Evolutionary conservation across 371 early-diverging fungal genomes (phyloP), one percentile per base, ranked within the genome.

Genomic region (Mucor indicus): DNA sequence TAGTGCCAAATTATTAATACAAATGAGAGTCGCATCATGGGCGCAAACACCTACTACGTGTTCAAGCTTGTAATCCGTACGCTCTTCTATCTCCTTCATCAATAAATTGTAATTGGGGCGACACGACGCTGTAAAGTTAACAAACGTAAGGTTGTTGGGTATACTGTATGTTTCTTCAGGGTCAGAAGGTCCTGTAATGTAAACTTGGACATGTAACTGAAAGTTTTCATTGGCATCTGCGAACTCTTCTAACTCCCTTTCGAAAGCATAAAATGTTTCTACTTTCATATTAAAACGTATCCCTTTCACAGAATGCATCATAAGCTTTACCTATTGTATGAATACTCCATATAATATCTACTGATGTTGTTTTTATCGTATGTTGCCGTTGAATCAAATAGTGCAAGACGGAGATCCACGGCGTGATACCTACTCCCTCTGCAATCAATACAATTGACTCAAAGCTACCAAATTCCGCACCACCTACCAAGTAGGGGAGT

Each of bases 401-500:
- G 25, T 69, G 58, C 21, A 73, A 19, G 6, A 67, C 51, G 13
- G 64, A 58, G 3, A 73, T 40, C 73, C 73, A 73, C 1, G 73
- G 73, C 17, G 73, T 69, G 35, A 73, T 66, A 0, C 73, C 73
- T 32, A 69, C 57, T 4, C 73, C 73, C 44, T 73, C 67, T 12
- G 69, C 64, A 3, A 73, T 48, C 23, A 73, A 35, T 1, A 73
- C 56, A 0, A 69, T 48, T 8, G 48, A 45, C 5, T 58, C 47
- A 52, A 56, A 69, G 10, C 58, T 62, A 0, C 58, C 61, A 51
- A 56, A 69, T n/a, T 48, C 45, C 16, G 38, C 38, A 16, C 63
- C 58, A 8, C 32, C 33, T 16, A 39, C 42, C 12, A 63, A 12
- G 29, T 35, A 24, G 0, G 59, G 56, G 3, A 38, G 25, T 3